Evolutionary conservation across 2,329 filamentous ascomycete genomes (phyloP).

Genomic region (Alternaria gaisen): DNA sequence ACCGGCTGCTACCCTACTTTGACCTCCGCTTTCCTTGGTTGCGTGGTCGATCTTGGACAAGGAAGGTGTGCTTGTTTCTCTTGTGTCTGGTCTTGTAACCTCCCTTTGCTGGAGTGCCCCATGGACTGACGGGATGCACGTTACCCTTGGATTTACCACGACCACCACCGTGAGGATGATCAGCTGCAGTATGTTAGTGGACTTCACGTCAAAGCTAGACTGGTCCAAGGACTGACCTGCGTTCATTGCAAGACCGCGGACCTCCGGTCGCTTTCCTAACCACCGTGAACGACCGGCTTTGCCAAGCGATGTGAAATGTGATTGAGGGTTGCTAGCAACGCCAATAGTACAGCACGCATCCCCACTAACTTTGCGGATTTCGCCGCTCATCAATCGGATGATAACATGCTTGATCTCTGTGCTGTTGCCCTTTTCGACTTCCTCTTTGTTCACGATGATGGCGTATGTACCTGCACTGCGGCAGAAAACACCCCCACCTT

Average conservation of each 20-base stretch:
- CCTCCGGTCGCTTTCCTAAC: constrained; percentile 93
- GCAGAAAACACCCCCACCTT: constrained; percentile 86
- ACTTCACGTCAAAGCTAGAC: background rate
- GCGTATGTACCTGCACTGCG: constrained; percentile 94
- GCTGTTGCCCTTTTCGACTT: constrained; percentile 65
- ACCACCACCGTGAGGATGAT: constrained; percentile 98
- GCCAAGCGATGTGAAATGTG: constrained; percentile 88
- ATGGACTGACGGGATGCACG: constrained; percentile 91
- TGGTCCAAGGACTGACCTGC: constrained; percentile 64
- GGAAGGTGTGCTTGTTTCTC: constrained; percentile 89
- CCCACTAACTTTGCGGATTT: constrained; percentile 86
- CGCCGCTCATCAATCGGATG: constrained; percentile 88
- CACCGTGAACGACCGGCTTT: constrained; percentile 94
- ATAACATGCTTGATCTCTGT: constrained; percentile 81
- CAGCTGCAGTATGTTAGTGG: constrained; percentile 61
- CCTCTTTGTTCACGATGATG: constrained; percentile 87
- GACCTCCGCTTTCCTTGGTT: constrained; percentile 86
- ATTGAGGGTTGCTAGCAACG: constrained; percentile 90
- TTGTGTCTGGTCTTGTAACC: constrained; percentile 92
- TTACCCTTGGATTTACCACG: constrained; percentile 99
- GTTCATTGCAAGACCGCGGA: constrained; percentile 99
- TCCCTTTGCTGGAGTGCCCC: constrained; percentile 89
- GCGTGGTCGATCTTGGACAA: constrained; percentile 81
- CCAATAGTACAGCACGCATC: constrained; percentile 96
- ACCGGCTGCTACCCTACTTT: constrained; percentile 37